phyloP scores from a whole-genome alignment of 2,329 filamentous ascomycete species.

The Exophiala sp. region DNA sequence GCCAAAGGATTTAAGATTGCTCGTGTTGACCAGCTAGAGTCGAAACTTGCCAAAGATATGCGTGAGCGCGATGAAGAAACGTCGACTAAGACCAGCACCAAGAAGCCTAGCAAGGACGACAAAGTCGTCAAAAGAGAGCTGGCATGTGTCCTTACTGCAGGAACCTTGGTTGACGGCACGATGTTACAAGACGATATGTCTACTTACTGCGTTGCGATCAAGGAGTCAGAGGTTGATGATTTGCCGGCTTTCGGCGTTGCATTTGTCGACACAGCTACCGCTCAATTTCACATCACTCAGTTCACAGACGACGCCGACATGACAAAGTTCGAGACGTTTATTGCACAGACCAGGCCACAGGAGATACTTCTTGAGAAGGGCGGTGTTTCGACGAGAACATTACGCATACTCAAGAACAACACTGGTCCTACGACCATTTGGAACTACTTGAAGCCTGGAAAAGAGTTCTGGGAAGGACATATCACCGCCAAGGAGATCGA shows the following conservation, averaged over 20 bases:
- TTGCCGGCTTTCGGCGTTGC: slow-evolving; percentile 83
- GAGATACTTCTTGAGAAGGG: slow-evolving; percentile 89
- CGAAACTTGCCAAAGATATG: slow-evolving; percentile 95
- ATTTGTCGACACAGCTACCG: slow-evolving; percentile 93
- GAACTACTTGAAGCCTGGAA: slow-evolving; percentile 83
- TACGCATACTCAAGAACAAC: slow-evolving; percentile 94
- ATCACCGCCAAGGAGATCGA: slow-evolving; percentile 77
- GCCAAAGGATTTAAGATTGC: slow-evolving; percentile 98
- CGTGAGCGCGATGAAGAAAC: slow-evolving; percentile 71
- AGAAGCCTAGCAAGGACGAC: slow-evolving; percentile 66
- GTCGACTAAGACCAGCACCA: slow-evolving; percentile 33
- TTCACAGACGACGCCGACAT: slow-evolving; percentile 89
- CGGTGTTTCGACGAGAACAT: slow-evolving; percentile 76
- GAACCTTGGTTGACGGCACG: slow-evolving; percentile 88
- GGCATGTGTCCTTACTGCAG: slow-evolving; percentile 83
- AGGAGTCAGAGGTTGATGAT: slow-evolving; percentile 68
- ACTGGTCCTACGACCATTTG: slow-evolving; percentile 88
- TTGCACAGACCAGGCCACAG: slow-evolving; percentile 84
- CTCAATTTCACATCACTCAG: slow-evolving; percentile 88
- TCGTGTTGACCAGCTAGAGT: slow-evolving; percentile 94
- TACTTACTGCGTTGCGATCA: slow-evolving; percentile 92
- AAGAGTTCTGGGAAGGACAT: slow-evolving; percentile 89
- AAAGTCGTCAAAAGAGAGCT: slow-evolving; percentile 92
- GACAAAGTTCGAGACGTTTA: slow-evolving; percentile 95
- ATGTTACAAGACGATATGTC: slow-evolving; percentile 99